phyloP scores from a whole-genome alignment of 495 filamentous ascomycete genomes.

The Rhizodiscina lignyota region DNA sequence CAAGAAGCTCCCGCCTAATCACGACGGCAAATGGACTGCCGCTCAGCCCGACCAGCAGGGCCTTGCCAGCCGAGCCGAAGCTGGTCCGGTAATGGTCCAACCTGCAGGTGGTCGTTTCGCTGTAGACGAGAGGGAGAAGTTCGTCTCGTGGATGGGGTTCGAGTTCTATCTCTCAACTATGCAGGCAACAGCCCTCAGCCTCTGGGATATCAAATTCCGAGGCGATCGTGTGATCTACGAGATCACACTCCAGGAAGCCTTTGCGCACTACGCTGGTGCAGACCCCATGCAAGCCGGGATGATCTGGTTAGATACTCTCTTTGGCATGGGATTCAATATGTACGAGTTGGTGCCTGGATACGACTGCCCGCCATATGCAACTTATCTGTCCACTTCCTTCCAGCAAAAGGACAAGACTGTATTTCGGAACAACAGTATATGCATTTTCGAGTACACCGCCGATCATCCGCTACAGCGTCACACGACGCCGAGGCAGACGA shows the following conservation, averaged over 20 bases:
- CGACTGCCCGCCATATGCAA: slow-evolving; percentile 8
- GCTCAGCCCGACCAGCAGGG: slow-evolving; percentile 24
- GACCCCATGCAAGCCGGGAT: slow-evolving; percentile 9
- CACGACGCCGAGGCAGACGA: background rate
- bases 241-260: slow-evolving; percentile 10
- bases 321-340: slow-evolving; percentile 5
- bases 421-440: slow-evolving; percentile 4
- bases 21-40: slow-evolving; percentile 20
- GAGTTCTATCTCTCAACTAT: slow-evolving; percentile 8
- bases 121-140: slow-evolving; percentile 6
- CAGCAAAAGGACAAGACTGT: slow-evolving; percentile 2
- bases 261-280: slow-evolving; percentile 9
- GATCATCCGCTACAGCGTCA: slow-evolving; percentile 8
- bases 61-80: too few species aligned
- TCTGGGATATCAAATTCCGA: slow-evolving; percentile 12
- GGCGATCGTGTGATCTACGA: slow-evolving; percentile 11
- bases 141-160: slow-evolving; percentile 10
- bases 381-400: slow-evolving; percentile 1
- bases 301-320: slow-evolving; percentile 11
- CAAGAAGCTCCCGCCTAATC: slow-evolving; percentile 6
- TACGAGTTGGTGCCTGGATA: slow-evolving; percentile 6
- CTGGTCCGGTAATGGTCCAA: slow-evolving; percentile 24
- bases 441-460: slow-evolving; percentile 10
- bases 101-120: slow-evolving; percentile 10
- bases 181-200: slow-evolving; percentile 6